phyloP scores from a whole-genome alignment of 768 basidiomycete species.

The Asterophora parasitica region DNA sequence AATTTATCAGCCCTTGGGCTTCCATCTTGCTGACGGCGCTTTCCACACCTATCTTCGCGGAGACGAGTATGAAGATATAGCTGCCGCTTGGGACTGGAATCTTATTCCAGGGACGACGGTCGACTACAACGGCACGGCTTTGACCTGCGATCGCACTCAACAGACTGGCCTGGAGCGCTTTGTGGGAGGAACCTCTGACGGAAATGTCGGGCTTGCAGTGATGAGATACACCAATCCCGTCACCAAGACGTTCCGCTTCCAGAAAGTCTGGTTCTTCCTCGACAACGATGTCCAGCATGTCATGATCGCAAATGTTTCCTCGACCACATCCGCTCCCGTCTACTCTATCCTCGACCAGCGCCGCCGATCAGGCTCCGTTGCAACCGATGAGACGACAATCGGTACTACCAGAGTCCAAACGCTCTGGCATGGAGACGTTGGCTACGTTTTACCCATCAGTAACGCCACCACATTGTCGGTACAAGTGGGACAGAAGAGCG shows the following conservation, averaged over 20 bases:
- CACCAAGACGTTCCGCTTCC: conserved; percentile 50
- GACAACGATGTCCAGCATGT: conserved; percentile 59
- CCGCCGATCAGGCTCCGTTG: conserved; percentile 36
- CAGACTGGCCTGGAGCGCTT: conserved; percentile 48
- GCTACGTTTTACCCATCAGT: conserved; percentile 46
- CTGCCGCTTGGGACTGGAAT: conserved; percentile 75
- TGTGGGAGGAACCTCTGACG: conserved; percentile 64
- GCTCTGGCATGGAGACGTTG: conserved; percentile 65
- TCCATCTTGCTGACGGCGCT: conserved; percentile 65
- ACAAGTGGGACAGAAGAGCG: conserved; percentile 44
- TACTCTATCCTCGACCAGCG: conserved; percentile 68
- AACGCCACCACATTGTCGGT: conserved; percentile 28
- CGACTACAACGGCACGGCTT: conserved; percentile 53
- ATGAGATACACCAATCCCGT: conserved; percentile 67
- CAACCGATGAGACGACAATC: conserved; percentile 32
- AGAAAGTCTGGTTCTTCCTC: conserved; percentile 75
- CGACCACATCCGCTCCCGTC: conserved; percentile 41
- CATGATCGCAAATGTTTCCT: conserved; percentile 49
- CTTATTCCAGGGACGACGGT: conserved; percentile 69
- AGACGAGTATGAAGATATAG: conserved; percentile 69
- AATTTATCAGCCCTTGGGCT: conserved; percentile 47
- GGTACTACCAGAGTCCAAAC: conserved; percentile 23
- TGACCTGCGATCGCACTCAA: conserved; percentile 41
- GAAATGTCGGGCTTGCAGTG: conserved; percentile 48
- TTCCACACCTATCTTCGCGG: conserved; percentile 61